Evolutionary conservation across 768 basidiomycete genomes (phyloP).

Genomic region (Lentinus brumalis): DNA sequence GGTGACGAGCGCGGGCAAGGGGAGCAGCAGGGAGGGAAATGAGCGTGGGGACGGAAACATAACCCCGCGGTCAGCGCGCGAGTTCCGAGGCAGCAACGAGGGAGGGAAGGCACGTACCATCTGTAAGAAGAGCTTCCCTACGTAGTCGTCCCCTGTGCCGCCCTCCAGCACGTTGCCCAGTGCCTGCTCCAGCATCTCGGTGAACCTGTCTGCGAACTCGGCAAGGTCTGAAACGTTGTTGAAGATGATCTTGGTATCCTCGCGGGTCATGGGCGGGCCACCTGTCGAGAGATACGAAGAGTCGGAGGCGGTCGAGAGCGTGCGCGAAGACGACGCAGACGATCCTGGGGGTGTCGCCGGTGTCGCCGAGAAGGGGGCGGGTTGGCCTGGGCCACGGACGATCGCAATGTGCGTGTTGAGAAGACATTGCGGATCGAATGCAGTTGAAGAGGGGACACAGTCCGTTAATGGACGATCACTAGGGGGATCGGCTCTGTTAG

Average conservation of each 20-base stretch:
- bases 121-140: constrained; percentile 71
- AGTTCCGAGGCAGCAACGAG: constrained; percentile 8
- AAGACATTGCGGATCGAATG: constrained; percentile 3
- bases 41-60: background rate
- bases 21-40: background rate
- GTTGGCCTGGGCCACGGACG: constrained; percentile 38
- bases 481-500: constrained; percentile 2
- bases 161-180: constrained; percentile 64
- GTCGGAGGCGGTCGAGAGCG: constrained; percentile 53
- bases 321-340: constrained; percentile 53
- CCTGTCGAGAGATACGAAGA: constrained; percentile 26
- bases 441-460: background rate
- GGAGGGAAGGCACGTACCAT: constrained; percentile 49
- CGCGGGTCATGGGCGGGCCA: constrained; percentile 65
- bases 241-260: constrained; percentile 75
- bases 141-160: constrained; percentile 66
- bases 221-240: constrained; percentile 78
- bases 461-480: constrained; percentile 17
- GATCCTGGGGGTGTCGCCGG: constrained; percentile 44
- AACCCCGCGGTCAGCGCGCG: constrained; percentile 9
- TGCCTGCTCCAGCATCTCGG: constrained; percentile 64
- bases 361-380: constrained; percentile 39
- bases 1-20: background rate
- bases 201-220: constrained; percentile 65
- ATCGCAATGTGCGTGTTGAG: background rate